phyloP scores from a whole-genome alignment of 768 basidiomycete genomes.

The Harrya chromipes region DNA sequence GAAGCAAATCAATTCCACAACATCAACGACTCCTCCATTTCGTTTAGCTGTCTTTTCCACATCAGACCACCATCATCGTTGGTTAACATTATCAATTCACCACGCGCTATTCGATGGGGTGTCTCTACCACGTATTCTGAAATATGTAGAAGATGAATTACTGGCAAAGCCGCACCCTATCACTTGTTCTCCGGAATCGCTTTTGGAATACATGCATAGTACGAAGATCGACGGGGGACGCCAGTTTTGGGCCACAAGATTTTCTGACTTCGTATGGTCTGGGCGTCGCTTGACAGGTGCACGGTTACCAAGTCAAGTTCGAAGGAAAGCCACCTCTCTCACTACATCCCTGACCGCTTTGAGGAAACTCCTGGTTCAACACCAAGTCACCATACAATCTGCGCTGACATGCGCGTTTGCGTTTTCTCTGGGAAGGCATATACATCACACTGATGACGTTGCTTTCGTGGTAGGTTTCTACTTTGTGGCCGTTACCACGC shows the following conservation, averaged over 20 bases:
- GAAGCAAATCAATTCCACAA: conserved; percentile 21
- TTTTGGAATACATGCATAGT: conserved; percentile 24
- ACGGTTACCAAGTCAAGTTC: conserved; percentile 6
- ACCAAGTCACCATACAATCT: conserved; percentile 33
- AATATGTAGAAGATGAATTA: conserved; percentile 25
- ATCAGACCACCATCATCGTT: not conserved
- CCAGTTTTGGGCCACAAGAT: conserved; percentile 24
- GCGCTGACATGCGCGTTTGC: conserved; percentile 29
- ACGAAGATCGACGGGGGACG: conserved; percentile 12
- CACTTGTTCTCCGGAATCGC: conserved; percentile 9
- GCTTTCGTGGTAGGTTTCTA: conserved; percentile 31
- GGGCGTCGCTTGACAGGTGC: conserved; percentile 2
- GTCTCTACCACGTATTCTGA: conserved; percentile 30
- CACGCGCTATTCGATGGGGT: conserved; percentile 34
- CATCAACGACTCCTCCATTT: conserved; percentile 19
- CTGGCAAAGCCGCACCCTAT: conserved; percentile 6
- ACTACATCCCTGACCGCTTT: conserved; percentile 18
- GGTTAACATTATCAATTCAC: conserved; percentile 31
- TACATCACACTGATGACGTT: conserved; percentile 26
- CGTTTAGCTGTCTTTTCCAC: conserved; percentile 10
- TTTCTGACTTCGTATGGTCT: conserved; percentile 22
- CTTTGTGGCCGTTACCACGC: not conserved
- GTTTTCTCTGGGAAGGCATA: conserved; percentile 20
- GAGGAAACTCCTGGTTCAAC: conserved; percentile 16
- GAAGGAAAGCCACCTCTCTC: conserved; percentile 11